These are phyloP conservation scores for Leptodermis oblonga DNA, from an alignment of 257 asterid genomes.

Conservation along the genomic window DNA sequence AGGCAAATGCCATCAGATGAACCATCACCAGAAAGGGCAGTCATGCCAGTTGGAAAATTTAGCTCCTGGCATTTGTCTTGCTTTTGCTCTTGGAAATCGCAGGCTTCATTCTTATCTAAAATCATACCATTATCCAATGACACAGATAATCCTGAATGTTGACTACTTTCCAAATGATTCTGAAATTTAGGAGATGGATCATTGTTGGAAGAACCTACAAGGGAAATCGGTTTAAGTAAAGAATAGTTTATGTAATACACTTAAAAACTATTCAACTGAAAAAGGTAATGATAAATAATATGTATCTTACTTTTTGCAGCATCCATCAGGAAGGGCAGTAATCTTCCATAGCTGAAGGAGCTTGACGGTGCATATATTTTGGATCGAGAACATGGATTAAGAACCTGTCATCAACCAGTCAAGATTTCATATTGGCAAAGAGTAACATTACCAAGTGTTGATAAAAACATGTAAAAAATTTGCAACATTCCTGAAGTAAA, in stretches of 20 bases:
- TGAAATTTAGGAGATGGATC: slow-evolving; percentile 24
- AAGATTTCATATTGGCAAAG: slow-evolving; percentile 17
- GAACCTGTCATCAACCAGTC: slow-evolving; percentile 37
- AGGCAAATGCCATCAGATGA: slow-evolving; percentile 24
- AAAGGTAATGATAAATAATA: slow-evolving; percentile 9
- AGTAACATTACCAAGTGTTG: background rate
- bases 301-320: slow-evolving; percentile 41
- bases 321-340: slow-evolving; percentile 75
- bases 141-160: slow-evolving; percentile 7
- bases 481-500: slow-evolving; percentile 1
- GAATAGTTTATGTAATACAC: background rate
- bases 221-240: background rate
- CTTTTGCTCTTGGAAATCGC: slow-evolving; percentile 18
- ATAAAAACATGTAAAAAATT: background rate
- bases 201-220: slow-evolving; percentile 34
- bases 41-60: slow-evolving; percentile 4
- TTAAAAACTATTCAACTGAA: slow-evolving; percentile 9
- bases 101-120: slow-evolving; percentile 13
- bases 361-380: slow-evolving; percentile 51
- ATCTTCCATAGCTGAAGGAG: slow-evolving; percentile 66
- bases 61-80: slow-evolving; percentile 14
- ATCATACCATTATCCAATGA: slow-evolving; percentile 9
- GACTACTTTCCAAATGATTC: slow-evolving; percentile 25
- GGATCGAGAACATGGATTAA: slow-evolving; percentile 55
- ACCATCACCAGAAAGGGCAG: slow-evolving; percentile 11